Conservation (phyloP, 2,329 filamentous ascomycete genomes). For the Spiromastix sp. region DNA sequence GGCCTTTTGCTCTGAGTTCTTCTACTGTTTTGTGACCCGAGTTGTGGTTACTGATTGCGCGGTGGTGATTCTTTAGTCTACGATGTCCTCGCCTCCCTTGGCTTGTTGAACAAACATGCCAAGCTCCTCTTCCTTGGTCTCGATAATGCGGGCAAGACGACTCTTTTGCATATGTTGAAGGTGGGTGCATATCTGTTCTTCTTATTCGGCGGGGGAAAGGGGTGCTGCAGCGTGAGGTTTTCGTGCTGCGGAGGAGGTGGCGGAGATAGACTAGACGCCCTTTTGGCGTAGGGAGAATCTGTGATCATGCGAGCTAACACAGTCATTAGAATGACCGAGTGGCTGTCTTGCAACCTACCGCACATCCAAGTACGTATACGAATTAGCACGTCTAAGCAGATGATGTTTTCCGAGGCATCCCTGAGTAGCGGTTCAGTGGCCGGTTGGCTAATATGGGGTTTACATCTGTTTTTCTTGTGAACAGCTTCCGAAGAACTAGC, state of each 20-base stretch:
- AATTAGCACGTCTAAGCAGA: too few relatives aligned
- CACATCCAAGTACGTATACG: constrained; percentile 79
- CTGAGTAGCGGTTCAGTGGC: too few relatives aligned
- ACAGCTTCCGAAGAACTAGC: constrained; percentile 81
- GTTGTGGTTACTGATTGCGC: too few relatives aligned
- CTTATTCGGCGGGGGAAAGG: too few relatives aligned
- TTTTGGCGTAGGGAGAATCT: too few relatives aligned
- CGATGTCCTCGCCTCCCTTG: constrained; percentile 77
- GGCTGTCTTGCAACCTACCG: constrained; percentile 78
- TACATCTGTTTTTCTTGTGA: constrained; percentile 8
- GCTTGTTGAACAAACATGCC: constrained; percentile 88
- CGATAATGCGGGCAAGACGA: constrained; percentile 92
- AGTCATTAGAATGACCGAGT: constrained; percentile 96
- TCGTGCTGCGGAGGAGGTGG: constrained; percentile 1
- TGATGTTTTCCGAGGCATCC: too few relatives aligned
- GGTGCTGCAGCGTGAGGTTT: neutral
- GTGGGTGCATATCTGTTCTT: constrained; percentile 38
- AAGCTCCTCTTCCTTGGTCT: constrained; percentile 90
- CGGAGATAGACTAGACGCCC: too few relatives aligned
- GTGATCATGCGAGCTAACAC: too few relatives aligned
- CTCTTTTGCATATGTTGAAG: constrained; percentile 91
- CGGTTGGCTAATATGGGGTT: too few relatives aligned
- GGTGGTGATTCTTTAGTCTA: too few relatives aligned
- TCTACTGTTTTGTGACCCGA: too few relatives aligned
- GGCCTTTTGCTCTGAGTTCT: too few relatives aligned